phyloP scores from a whole-genome alignment of 257 asterid genomes.

The Penstemon newberryi region DNA sequence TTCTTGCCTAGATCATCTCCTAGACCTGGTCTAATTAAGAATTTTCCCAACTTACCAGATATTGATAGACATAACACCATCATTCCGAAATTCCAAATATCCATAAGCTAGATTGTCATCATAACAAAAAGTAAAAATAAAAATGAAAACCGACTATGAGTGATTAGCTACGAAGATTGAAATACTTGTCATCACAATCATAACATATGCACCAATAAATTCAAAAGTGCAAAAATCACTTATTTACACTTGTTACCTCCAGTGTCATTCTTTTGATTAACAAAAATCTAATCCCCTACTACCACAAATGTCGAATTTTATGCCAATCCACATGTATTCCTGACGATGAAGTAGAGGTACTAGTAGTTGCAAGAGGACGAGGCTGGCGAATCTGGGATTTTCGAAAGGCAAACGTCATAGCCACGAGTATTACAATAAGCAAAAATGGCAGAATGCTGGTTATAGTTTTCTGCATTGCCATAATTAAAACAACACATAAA shows the following conservation, averaged over 20 bases:
- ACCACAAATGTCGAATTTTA: conserved; percentile 56
- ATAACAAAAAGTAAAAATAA: no score
- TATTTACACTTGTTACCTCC: not conserved
- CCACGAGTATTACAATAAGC: conserved; percentile 27
- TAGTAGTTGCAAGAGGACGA: not conserved
- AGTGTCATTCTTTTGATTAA: not conserved
- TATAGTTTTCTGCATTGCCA: conserved; percentile 24
- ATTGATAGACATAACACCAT: no score
- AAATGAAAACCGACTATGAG: no score
- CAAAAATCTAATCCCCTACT: conserved; percentile 25
- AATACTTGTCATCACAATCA: no score
- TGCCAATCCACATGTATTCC: conserved; percentile 41
- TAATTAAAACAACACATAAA: not conserved
- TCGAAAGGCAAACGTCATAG: not conserved
- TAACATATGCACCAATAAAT: no score
- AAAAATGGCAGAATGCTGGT: not conserved
- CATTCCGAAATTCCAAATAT: no score
- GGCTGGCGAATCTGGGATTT: not conserved
- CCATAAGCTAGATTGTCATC: no score
- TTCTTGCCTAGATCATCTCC: no score
- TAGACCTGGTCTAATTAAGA: no score
- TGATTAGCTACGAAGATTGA: no score
- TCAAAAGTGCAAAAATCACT: not conserved
- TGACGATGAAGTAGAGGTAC: not conserved
- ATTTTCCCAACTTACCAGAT: no score